Conservation (phyloP, 257 asterid genomes). For the Henckelia pumila region DNA sequence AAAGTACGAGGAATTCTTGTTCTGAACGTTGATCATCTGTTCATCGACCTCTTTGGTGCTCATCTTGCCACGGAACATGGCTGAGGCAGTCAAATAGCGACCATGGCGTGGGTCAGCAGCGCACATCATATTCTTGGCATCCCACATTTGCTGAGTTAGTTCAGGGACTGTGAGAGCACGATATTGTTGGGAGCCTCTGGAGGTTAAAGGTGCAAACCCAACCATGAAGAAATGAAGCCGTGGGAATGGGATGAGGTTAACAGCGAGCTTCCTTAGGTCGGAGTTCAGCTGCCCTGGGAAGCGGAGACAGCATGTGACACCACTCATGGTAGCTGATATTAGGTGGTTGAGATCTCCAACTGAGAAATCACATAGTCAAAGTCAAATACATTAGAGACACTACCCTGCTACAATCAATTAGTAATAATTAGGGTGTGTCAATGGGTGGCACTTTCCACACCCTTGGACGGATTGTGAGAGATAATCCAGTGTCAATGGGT, state of each 20-base stretch:
- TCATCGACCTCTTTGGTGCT: conserved; percentile 1
- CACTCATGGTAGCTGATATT: neutral
- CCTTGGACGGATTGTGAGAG: neutral
- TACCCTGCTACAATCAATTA: neutral
- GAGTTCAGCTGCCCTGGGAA: neutral
- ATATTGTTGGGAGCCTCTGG: neutral
- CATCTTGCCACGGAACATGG: conserved; percentile 1
- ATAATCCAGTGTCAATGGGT: neutral
- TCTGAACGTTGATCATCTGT: neutral
- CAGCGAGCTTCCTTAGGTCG: neutral
- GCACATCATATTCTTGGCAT: neutral
- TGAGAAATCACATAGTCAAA: neutral
- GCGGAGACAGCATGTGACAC: conserved; percentile 2
- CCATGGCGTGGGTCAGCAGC: conserved; percentile 3
- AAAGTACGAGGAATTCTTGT: neutral
- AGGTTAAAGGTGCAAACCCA: neutral
- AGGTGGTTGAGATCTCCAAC: conserved; percentile 1
- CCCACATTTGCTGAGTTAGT: conserved; percentile 1
- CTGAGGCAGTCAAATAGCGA: neutral
- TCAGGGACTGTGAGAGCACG: conserved; percentile 1
- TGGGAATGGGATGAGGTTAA: neutral
- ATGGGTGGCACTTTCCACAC: neutral
- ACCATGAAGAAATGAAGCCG: conserved; percentile 1
- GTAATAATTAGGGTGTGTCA: neutral
- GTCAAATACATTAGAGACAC: neutral